phyloP scores from a whole-genome alignment of 108 stramenopile species.

The Fragilaria crotonensis region DNA sequence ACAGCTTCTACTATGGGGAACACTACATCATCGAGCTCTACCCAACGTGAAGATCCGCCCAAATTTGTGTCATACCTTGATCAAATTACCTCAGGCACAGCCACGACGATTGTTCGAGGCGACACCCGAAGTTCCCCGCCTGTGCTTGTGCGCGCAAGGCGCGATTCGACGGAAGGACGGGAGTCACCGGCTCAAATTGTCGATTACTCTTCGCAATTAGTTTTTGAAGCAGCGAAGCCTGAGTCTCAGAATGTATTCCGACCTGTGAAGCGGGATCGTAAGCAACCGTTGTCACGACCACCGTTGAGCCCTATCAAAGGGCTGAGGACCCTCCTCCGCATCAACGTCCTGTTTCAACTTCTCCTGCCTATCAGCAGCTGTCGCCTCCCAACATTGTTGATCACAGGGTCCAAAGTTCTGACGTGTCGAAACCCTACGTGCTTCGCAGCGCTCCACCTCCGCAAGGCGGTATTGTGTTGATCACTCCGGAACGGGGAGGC shows the following conservation, averaged over 20 bases:
- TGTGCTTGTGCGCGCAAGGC: background rate
- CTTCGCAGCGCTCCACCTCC: constrained; percentile 1
- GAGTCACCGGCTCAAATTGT: constrained; percentile 17
- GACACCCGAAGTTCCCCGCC: constrained; percentile 11
- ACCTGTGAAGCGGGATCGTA: background rate
- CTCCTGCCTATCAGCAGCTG: constrained; percentile 11
- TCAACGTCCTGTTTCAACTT: constrained; percentile 11
- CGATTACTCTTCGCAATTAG: constrained; percentile 11
- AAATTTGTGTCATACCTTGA: constrained; percentile 31
- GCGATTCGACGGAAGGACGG: constrained; percentile 6
- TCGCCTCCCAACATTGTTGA: constrained; percentile 31
- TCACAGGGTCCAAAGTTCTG: constrained; percentile 9
- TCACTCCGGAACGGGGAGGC: background rate
- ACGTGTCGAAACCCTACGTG: constrained; percentile 16
- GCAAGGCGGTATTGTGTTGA: background rate
- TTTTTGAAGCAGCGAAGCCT: constrained; percentile 29
- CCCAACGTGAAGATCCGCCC: constrained; percentile 17
- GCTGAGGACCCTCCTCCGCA: constrained; percentile 13
- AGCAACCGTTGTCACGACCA: constrained; percentile 21
- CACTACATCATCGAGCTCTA: background rate
- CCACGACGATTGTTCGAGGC: constrained; percentile 18
- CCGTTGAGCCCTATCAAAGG: constrained; percentile 28
- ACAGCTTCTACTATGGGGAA: background rate
- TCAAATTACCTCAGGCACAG: too few species aligned
- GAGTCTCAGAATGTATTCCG: background rate